Evolutionary conservation across 345 rosid genomes (phyloP).

Genomic region (Dimocarpus longan): DNA sequence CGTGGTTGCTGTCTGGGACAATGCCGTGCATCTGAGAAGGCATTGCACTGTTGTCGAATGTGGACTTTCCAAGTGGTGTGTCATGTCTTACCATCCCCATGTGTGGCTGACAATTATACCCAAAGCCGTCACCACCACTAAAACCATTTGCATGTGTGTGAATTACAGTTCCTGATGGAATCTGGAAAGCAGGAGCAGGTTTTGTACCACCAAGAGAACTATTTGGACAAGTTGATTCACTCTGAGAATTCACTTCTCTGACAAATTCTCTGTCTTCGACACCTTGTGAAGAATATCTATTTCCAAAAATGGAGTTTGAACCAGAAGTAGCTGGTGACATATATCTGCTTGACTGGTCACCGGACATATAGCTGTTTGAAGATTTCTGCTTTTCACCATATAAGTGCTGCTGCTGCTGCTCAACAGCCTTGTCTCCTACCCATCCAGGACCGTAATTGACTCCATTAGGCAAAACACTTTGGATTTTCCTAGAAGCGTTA

Average conservation of each 20-base stretch:
- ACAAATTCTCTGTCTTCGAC: slow-evolving; percentile 41
- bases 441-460: slow-evolving; percentile 72
- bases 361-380: slow-evolving; percentile 30
- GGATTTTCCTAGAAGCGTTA: slow-evolving; percentile 72
- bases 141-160: slow-evolving; percentile 32
- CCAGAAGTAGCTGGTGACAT: slow-evolving; percentile 43
- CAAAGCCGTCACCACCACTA: slow-evolving; percentile 28
- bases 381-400: slow-evolving; percentile 33
- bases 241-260: slow-evolving; percentile 43
- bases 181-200: slow-evolving; percentile 22
- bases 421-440: slow-evolving; percentile 65
- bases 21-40: slow-evolving; percentile 28
- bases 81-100: slow-evolving; percentile 30
- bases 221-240: slow-evolving; percentile 34
- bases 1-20: slow-evolving; percentile 30
- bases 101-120: slow-evolving; percentile 28
- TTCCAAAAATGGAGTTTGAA: slow-evolving; percentile 37
- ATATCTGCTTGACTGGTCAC: slow-evolving; percentile 48
- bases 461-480: slow-evolving; percentile 59
- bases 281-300: slow-evolving; percentile 35
- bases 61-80: slow-evolving; percentile 25
- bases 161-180: slow-evolving; percentile 32
- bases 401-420: slow-evolving; percentile 36
- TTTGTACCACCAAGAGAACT: slow-evolving; percentile 26
- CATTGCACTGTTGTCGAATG: slow-evolving; percentile 19